Evolutionary conservation across 805 yeast species (phyloP).

Genomic region (Tetrapisispora namnaoensis): DNA sequence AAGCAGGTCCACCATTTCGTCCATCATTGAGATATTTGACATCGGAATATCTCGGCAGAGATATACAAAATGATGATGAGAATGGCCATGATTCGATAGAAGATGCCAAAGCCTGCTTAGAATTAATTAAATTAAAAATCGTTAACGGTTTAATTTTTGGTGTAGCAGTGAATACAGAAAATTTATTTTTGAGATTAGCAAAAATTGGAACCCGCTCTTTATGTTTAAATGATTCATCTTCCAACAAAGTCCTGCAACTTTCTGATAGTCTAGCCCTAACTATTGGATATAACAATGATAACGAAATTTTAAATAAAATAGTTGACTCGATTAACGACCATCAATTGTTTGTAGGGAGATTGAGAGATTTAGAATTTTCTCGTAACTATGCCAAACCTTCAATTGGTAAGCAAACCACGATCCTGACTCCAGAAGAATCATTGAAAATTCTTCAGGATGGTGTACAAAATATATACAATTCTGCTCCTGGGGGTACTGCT

Average conservation of each 20-base stretch:
- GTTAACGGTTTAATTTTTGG: conserved; percentile 63
- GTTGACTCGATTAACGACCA: conserved; percentile 30
- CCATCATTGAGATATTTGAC: conserved; percentile 73
- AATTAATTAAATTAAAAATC: conserved; percentile 61
- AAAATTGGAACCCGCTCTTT: conserved; percentile 20
- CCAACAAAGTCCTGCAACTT: conserved; percentile 8
- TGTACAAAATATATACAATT: conserved; percentile 39
- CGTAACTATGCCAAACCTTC: conserved; percentile 28
- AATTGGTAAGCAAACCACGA: conserved; percentile 4
- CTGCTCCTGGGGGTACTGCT: conserved; percentile 49
- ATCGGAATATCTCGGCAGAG: conserved; percentile 39
- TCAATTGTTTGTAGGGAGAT: conserved; percentile 43
- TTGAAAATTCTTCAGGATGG: conserved; percentile 34
- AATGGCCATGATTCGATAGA: conserved; percentile 80
- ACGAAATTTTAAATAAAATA: conserved; percentile 41
- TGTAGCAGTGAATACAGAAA: conserved; percentile 33
- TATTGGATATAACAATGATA: conserved; percentile 47
- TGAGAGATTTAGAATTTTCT: conserved; percentile 49
- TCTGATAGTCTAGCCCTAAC: conserved; percentile 12
- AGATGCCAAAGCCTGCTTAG: conserved; percentile 74
- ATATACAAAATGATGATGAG: conserved; percentile 55
- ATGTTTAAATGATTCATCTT: conserved; percentile 30
- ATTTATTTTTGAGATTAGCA: conserved; percentile 34
- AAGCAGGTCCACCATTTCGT: conserved; percentile 72
- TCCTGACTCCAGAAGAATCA: conserved; percentile 6